Base-by-base conservation (phyloP, 73 alveolate species). In the Halteria grandinella region DNA sequence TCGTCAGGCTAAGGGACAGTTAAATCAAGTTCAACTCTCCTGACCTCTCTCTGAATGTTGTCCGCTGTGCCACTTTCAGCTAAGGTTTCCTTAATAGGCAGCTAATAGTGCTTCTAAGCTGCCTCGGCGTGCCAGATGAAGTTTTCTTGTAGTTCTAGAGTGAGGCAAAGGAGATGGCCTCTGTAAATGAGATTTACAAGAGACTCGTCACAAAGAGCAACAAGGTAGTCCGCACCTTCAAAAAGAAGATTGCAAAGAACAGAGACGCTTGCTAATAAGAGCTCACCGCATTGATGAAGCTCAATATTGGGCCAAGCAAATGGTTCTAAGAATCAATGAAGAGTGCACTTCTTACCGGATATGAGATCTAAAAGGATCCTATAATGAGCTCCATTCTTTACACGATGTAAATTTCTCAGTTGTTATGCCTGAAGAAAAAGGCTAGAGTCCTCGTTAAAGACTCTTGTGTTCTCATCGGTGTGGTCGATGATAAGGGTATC, bases 381-480 rank as follows among this genome's bases (percentile, higher is more conserved):
- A 75, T 75, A 3, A 55, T 75, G 20, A 25, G 69, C 78, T 41
- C 64, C 29, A 37, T 75, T 0, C 29, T 75, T 10, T 49, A 75
- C 31, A 57, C 76, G 8, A 75, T 75, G 57, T 33, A 55, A 15
- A 29, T 75, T 4, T 14, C 50, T 18, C 36, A 70, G 20, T 57
- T 23, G 71, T 29, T 43, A 55, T 27, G 55, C 58, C 75, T 91
- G 27, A 88, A 86, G 85, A 53, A 66, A 39, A 62, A 87, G 39
- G 86, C 91, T 58, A 82, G 91, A 50, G 63, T 93, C 28, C 25
- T 71, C 5, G 93, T 69, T 52, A 73, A 62, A 41, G 73, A 88
- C 21, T 64, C 91, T 21, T 83, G 83, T n/a, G 80, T 85, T 6
- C 81, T 93, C 34, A 63, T 93, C 69, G 98, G 98, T 39, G 96